phyloP scores from a whole-genome alignment of 1,139 yeast species.

The Geotrichum restrictum region DNA sequence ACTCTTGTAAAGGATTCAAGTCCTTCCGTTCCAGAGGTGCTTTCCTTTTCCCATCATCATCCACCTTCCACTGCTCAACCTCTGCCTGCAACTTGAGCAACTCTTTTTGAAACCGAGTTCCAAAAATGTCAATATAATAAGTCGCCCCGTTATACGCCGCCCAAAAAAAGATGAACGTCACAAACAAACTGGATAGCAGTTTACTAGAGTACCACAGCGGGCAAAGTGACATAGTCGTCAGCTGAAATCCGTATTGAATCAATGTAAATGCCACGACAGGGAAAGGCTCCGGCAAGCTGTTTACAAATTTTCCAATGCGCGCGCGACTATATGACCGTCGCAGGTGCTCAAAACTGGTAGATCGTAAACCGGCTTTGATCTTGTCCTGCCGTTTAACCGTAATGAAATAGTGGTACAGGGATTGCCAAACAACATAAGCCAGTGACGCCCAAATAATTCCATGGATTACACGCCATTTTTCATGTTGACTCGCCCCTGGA shows the following conservation, averaged over 20 bases:
- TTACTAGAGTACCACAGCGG: slow-evolving; percentile 79
- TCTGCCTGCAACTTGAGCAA: slow-evolving; percentile 67
- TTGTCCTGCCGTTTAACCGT: slow-evolving; percentile 74
- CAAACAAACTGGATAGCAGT: slow-evolving; percentile 62
- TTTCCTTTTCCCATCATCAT: background rate
- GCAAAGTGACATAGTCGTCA: slow-evolving; percentile 83
- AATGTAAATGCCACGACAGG: slow-evolving; percentile 82
- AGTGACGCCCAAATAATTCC: slow-evolving; percentile 77
- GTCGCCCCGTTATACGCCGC: slow-evolving; percentile 94
- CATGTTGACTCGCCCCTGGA: slow-evolving; percentile 71
- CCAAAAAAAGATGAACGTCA: slow-evolving; percentile 64
- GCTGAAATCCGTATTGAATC: slow-evolving; percentile 82
- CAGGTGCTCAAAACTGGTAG: slow-evolving; percentile 82
- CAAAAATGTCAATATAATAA: slow-evolving; percentile 86
- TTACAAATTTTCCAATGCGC: slow-evolving; percentile 71
- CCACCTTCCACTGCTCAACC: slow-evolving; percentile 39
- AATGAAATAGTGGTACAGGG: slow-evolving; percentile 82
- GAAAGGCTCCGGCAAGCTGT: slow-evolving; percentile 74
- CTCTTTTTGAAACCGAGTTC: slow-evolving; percentile 75
- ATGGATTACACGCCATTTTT: slow-evolving; percentile 64
- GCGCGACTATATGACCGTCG: slow-evolving; percentile 65
- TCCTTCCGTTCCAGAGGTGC: background rate
- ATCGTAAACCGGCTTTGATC: slow-evolving; percentile 71
- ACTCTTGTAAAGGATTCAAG: background rate
- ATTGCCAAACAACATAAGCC: slow-evolving; percentile 92